Evolutionary conservation across 2,329 filamentous ascomycete species (phyloP).

Genomic region (Aureobasidium sp.): DNA sequence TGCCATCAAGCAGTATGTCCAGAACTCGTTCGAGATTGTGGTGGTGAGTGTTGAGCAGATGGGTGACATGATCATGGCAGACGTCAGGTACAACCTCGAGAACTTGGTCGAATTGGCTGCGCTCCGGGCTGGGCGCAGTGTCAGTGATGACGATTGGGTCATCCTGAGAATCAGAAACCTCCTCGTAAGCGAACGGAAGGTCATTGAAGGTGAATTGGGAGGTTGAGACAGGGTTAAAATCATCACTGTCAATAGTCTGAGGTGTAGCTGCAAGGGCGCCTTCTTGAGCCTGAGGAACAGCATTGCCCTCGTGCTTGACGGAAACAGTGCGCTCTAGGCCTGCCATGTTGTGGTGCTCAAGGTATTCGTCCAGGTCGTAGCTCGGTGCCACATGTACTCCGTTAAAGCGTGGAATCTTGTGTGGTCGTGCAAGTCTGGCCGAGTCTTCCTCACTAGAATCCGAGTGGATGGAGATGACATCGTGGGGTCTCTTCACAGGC

Average conservation of each 20-base stretch:
- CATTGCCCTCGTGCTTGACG: background rate
- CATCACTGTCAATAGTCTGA: background rate
- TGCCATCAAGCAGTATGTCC: constrained; percentile 23
- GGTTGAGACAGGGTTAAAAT: background rate
- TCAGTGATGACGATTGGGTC: background rate
- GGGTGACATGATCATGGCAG: constrained; percentile 25
- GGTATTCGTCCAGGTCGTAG: background rate
- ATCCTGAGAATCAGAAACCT: background rate
- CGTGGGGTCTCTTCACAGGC: constrained; percentile 1
- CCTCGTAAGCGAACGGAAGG: background rate
- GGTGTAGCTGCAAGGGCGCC: background rate
- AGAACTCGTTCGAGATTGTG: constrained; percentile 19
- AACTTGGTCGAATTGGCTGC: background rate
- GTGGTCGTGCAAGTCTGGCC: background rate
- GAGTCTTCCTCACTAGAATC: background rate
- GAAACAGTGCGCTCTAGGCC: background rate
- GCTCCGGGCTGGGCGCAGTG: background rate
- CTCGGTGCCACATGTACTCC: background rate
- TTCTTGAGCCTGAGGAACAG: background rate
- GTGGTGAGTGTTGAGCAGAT: constrained; percentile 21
- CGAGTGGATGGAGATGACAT: constrained; percentile 5
- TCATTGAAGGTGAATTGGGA: background rate
- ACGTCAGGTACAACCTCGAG: constrained; percentile 30
- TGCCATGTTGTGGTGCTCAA: background rate
- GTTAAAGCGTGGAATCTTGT: background rate